A percentile compares a stretch with the other conserved stretches of the same genome.
Evolutionary conservation across 352 stramenopile species (phyloP).

Genomic region (Hyaloperonospora arabidopsidis): DNA sequence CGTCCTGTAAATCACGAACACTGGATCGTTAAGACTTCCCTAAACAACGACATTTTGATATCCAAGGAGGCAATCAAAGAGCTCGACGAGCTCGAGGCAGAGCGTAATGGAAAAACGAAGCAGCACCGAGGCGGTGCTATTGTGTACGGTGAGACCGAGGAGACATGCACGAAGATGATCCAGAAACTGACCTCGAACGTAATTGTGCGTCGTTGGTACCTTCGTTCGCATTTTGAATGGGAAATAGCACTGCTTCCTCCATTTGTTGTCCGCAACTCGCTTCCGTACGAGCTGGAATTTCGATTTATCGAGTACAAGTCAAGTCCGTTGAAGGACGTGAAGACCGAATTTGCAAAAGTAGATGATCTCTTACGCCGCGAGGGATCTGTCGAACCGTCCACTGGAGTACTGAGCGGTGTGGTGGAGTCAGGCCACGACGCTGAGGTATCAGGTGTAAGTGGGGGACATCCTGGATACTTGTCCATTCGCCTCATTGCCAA

Average conservation of each 20-base stretch:
- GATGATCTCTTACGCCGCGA: slow-evolving; percentile 44
- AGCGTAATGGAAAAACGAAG: slow-evolving; percentile 38
- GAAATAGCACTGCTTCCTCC: slow-evolving; percentile 65
- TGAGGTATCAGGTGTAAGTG: slow-evolving; percentile 70
- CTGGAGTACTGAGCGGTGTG: slow-evolving; percentile 38
- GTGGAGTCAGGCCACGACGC: slow-evolving; percentile 66
- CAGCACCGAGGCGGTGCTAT: slow-evolving; percentile 60
- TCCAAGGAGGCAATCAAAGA: slow-evolving; percentile 47
- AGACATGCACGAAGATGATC: slow-evolving; percentile 64
- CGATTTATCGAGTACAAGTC: slow-evolving; percentile 78
- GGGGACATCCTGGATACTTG: slow-evolving; percentile 63
- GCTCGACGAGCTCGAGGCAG: slow-evolving; percentile 46
- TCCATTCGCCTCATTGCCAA: slow-evolving; percentile 49
- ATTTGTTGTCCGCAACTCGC: slow-evolving; percentile 82
- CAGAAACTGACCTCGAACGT: slow-evolving; percentile 70
- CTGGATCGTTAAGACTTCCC: slow-evolving; percentile 64
- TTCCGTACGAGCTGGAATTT: slow-evolving; percentile 81
- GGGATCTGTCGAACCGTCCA: slow-evolving; percentile 19
- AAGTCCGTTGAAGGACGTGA: slow-evolving; percentile 42
- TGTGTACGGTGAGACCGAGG: slow-evolving; percentile 66
- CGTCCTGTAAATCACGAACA: slow-evolving; percentile 55
- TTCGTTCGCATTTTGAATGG: slow-evolving; percentile 75
- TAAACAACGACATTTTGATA: slow-evolving; percentile 75
- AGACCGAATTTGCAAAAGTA: slow-evolving; percentile 50
- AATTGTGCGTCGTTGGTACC: slow-evolving; percentile 63